Percentiles rank a stretch among this genome's conserved stretches.
Conservation (phyloP, 176 grass and related monocot species). For the Elymus sibiricus region DNA sequence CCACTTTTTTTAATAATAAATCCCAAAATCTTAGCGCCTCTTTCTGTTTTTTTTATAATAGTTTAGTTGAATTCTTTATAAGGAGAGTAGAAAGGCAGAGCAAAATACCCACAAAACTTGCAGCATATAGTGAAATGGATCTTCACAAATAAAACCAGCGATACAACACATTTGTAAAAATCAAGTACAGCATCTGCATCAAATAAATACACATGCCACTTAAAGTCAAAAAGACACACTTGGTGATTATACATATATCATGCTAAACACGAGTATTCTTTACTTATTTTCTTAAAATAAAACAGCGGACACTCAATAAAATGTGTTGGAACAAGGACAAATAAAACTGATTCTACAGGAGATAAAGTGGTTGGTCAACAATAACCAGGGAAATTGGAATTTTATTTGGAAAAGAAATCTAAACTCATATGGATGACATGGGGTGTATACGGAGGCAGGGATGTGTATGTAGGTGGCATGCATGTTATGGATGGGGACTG, state of each 20-base stretch:
- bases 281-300: background rate
- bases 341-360: background rate
- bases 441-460: background rate
- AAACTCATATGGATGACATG: background rate
- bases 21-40: too few relatives aligned
- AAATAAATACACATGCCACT: background rate
- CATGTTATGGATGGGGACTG: background rate
- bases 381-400: background rate
- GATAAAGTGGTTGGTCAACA: background rate
- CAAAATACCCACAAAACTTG: too few relatives aligned
- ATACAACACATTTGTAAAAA: background rate
- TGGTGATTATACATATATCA: too few relatives aligned
- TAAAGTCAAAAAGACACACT: background rate
- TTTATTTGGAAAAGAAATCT: background rate
- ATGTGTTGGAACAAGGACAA: background rate
- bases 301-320: background rate
- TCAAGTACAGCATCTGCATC: background rate
- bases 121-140: too few relatives aligned
- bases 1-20: too few relatives aligned
- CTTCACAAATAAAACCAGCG: background rate
- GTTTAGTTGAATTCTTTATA: too few relatives aligned
- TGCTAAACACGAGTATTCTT: too few relatives aligned
- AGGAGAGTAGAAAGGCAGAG: too few relatives aligned
- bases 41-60: too few relatives aligned
- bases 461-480: too few relatives aligned